Evolutionary conservation across 371 early-diverging fungal genomes (phyloP).

Genomic region (Mortierella polycephala): DNA sequence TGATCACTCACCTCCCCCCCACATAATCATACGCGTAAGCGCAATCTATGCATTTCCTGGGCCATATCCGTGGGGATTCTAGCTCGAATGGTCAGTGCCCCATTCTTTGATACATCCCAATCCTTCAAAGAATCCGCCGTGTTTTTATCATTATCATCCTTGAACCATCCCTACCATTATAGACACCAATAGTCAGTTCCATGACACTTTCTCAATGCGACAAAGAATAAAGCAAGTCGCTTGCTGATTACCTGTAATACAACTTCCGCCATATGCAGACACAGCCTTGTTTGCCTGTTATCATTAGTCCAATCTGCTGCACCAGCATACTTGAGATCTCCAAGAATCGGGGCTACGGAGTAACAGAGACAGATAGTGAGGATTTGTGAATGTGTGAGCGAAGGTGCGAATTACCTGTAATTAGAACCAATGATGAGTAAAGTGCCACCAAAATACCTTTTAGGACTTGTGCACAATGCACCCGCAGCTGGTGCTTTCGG

Average conservation of each 20-base stretch:
- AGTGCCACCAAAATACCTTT: conserved; percentile 11
- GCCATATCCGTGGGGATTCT: no score
- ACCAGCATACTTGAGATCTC: conserved; percentile 23
- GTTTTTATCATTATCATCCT: background rate
- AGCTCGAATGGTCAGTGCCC: no score
- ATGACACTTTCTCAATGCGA: background rate
- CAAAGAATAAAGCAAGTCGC: background rate
- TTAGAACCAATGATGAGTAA: background rate
- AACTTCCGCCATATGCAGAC: conserved; percentile 30
- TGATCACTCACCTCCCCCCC: no score
- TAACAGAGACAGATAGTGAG: background rate
- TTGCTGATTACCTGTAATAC: conserved; percentile 13
- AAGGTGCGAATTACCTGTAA: background rate
- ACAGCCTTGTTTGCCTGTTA: background rate
- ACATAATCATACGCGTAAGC: no score
- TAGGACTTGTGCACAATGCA: conserved; percentile 41
- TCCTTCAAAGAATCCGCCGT: background rate
- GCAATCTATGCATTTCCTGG: no score
- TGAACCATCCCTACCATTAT: conserved; percentile 11
- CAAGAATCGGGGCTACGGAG: conserved; percentile 32
- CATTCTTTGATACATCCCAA: no score
- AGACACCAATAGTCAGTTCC: background rate
- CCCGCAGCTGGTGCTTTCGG: conserved; percentile 44
- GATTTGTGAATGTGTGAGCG: background rate
- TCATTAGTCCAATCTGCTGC: background rate